phyloP scores from a whole-genome alignment of 306 rosid species.

The Myrica gale region DNA sequence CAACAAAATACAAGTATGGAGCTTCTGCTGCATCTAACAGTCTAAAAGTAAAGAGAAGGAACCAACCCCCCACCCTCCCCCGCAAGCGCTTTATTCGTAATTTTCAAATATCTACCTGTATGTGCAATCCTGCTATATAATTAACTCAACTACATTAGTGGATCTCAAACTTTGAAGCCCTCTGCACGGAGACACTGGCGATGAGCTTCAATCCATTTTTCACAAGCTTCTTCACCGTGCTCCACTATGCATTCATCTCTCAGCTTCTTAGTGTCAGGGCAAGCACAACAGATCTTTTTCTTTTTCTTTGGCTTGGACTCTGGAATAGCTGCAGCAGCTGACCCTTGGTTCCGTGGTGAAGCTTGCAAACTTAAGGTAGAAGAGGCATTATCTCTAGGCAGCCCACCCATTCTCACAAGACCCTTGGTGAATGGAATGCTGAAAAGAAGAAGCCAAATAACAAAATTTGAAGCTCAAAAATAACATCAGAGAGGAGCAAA shows the following conservation, averaged over 20 bases:
- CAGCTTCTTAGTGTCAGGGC: slow-evolving; percentile 72
- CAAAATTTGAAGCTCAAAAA: neutral
- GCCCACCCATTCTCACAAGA: slow-evolving; percentile 46
- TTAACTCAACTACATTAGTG: slow-evolving; percentile 12
- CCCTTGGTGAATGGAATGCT: neutral
- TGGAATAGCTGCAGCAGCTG: slow-evolving; percentile 17
- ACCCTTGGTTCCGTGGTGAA: slow-evolving; percentile 30
- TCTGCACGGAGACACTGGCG: slow-evolving; percentile 75
- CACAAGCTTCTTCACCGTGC: slow-evolving; percentile 81
- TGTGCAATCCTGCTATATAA: slow-evolving; percentile 17
- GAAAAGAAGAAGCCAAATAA: slow-evolving; percentile 9
- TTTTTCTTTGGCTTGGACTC: slow-evolving; percentile 74
- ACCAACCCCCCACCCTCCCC: too few species aligned
- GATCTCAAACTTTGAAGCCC: slow-evolving; percentile 71
- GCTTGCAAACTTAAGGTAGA: slow-evolving; percentile 32
- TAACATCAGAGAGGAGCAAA: neutral
- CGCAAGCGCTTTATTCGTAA: slow-evolving; percentile 26
- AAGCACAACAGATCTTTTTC: slow-evolving; percentile 89
- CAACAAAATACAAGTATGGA: slow-evolving; percentile 15
- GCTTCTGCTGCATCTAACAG: slow-evolving; percentile 30
- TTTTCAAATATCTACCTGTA: slow-evolving; percentile 20
- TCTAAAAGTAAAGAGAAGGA: neutral
- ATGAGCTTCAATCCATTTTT: slow-evolving; percentile 91
- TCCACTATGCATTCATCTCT: slow-evolving; percentile 88
- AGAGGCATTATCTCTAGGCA: slow-evolving; percentile 39